Evolutionary conservation across 768 basidiomycete species (phyloP).

Genomic region (Asterophora parasitica): DNA sequence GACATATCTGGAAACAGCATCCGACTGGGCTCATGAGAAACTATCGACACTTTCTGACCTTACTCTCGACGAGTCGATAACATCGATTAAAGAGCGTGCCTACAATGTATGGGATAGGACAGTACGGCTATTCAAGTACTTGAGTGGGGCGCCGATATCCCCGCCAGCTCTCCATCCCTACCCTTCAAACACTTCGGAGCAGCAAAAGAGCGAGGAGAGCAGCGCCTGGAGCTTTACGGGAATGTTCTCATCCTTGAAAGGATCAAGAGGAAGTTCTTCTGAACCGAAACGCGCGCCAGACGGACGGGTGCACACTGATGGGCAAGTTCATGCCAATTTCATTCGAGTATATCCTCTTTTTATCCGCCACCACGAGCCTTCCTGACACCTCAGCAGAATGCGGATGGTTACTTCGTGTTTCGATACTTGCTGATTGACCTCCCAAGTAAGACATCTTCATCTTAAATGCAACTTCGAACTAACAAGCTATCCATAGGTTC

Average conservation of each 20-base stretch:
- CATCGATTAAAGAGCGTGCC: conserved; percentile 40
- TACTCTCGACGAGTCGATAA: conserved; percentile 50
- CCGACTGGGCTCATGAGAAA: conserved; percentile 39
- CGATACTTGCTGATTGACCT: conserved; percentile 76
- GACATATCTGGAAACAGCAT: conserved; percentile 40
- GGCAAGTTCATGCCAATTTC: conserved; percentile 78
- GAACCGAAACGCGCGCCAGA: conserved; percentile 28
- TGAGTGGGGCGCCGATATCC: conserved; percentile 58
- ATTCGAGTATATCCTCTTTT: conserved; percentile 49
- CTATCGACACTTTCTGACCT: conserved; percentile 40
- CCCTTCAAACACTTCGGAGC: conserved; percentile 23
- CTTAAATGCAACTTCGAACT: conserved; percentile 15
- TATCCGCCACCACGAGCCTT: background rate
- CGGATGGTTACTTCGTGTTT: conserved; percentile 73
- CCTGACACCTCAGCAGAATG: conserved; percentile 42
- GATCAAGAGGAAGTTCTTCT: conserved; percentile 25
- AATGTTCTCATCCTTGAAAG: conserved; percentile 63
- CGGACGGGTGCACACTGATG: conserved; percentile 56
- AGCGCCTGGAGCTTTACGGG: conserved; percentile 56
- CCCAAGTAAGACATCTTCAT: conserved; percentile 54
- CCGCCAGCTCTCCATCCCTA: conserved; percentile 27
- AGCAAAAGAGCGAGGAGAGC: conserved; percentile 27
- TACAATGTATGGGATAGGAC: conserved; percentile 41
- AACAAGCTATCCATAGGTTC: conserved; percentile 41
- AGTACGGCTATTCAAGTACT: conserved; percentile 61